Percentiles rank a stretch among this genome's conserved stretches.
These are phyloP conservation scores for Hirsutella thompsonii DNA, from an alignment of 2,329 filamentous ascomycete species.

Conservation along the genomic window DNA sequence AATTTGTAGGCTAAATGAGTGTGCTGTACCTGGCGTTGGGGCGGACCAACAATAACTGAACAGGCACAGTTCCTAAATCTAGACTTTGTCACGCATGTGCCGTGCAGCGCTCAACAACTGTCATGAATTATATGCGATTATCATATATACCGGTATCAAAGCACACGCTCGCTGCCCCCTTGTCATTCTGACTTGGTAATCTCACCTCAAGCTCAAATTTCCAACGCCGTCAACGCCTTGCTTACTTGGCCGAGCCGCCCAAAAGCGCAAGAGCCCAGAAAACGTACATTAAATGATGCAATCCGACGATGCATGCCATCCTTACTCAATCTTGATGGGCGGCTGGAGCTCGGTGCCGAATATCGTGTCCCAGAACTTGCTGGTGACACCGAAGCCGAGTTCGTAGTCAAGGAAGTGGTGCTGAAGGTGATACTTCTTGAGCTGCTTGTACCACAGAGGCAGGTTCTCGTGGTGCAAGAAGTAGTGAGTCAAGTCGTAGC, in stretches of 20 bases:
- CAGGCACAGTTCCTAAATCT: no score
- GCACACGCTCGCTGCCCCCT: background rate
- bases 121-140: no score
- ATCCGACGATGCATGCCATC: background rate
- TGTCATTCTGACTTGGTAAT: constrained; percentile 1
- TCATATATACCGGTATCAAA: no score
- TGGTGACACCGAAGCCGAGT: constrained; percentile 94
- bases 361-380: constrained; percentile 84
- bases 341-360: constrained; percentile 72
- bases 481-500: constrained; percentile 96
- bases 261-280: constrained; percentile 2
- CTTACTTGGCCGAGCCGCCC: background rate
- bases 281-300: background rate
- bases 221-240: constrained; percentile 3
- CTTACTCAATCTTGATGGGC: constrained; percentile 20
- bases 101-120: no score
- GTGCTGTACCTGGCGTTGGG: no score
- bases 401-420: constrained; percentile 98
- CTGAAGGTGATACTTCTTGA: constrained; percentile 96
- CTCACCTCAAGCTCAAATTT: no score
- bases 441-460: constrained; percentile 73
- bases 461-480: constrained; percentile 94
- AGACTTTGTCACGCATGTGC: no score
- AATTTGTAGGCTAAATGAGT: no score
- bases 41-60: no score